These are phyloP conservation scores for Diaporthe amygdali DNA, from an alignment of 2,329 filamentous ascomycete species.

Conservation along the genomic window DNA sequence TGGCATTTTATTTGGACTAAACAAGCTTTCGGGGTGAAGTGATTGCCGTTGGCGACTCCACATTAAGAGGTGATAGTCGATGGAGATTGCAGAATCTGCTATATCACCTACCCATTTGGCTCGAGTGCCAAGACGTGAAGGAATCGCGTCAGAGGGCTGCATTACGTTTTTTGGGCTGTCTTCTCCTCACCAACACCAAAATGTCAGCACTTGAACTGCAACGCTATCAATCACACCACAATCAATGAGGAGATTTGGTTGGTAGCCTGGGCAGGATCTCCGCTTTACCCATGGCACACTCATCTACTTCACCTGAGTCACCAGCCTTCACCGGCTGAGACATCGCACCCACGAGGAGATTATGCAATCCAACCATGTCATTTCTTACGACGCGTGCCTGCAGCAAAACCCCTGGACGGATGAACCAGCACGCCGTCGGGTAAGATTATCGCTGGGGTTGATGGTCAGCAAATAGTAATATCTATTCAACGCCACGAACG, in stretches of 20 bases:
- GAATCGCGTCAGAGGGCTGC: background rate
- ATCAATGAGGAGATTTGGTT: constrained; percentile 1
- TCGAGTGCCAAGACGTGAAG: background rate
- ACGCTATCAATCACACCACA: constrained; percentile 11
- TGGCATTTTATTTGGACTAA: background rate
- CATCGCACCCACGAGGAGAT: background rate
- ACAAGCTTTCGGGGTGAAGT: background rate
- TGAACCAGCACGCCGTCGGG: background rate
- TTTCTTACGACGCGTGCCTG: background rate
- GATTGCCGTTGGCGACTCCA: background rate
- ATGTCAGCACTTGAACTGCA: constrained; percentile 5
- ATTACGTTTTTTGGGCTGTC: constrained; percentile 2
- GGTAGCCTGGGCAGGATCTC: background rate
- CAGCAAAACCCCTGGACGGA: background rate
- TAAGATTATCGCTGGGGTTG: background rate
- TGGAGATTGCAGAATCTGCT: constrained; percentile 1
- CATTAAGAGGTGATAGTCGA: background rate
- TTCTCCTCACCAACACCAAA: constrained; percentile 6
- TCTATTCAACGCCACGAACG: background rate
- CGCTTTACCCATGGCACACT: background rate
- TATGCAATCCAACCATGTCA: background rate
- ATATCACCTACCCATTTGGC: constrained; percentile 7
- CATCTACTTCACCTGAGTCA: background rate
- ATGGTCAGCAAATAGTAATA: background rate
- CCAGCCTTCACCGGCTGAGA: background rate